Percentiles rank a stretch among this genome's conserved stretches.
Evolutionary conservation across 495 filamentous ascomycete species (phyloP).

Genomic region (Lepidopterella palustris): DNA sequence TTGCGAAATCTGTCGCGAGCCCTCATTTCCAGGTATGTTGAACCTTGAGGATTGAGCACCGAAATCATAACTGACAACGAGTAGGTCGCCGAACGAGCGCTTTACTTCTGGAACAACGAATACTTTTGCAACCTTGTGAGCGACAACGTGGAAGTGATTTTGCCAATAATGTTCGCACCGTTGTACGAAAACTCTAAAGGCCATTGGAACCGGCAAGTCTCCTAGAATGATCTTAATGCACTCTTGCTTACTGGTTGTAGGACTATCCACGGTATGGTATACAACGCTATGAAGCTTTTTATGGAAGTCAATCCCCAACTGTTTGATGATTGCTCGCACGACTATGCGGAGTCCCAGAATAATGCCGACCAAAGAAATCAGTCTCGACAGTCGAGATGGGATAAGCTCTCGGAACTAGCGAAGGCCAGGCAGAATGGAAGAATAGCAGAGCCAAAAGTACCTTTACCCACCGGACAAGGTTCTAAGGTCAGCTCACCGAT

Average conservation of each 20-base stretch:
- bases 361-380: slow-evolving; percentile 72
- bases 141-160: slow-evolving; percentile 96
- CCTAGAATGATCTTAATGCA: neutral
- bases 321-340: slow-evolving; percentile 96
- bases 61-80: neutral
- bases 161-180: slow-evolving; percentile 99
- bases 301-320: slow-evolving; percentile 99
- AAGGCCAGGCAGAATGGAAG: slow-evolving; percentile 55
- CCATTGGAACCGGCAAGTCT: slow-evolving; percentile 89
- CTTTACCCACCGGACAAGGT: slow-evolving; percentile 34
- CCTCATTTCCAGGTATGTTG: slow-evolving; percentile 84
- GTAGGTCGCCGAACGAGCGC: slow-evolving; percentile 85
- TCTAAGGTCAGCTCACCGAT: slow-evolving; percentile 47
- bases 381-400: slow-evolving; percentile 76
- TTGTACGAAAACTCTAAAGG: slow-evolving; percentile 99
- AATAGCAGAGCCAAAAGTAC: slow-evolving; percentile 34
- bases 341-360: slow-evolving; percentile 96
- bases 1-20: slow-evolving; percentile 96
- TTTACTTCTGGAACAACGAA: slow-evolving; percentile 99
- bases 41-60: too few species aligned
- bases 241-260: slow-evolving; percentile 41
- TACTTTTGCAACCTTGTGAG: slow-evolving; percentile 99
- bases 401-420: slow-evolving; percentile 72
- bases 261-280: slow-evolving; percentile 99
- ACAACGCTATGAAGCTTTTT: slow-evolving; percentile 99